A percentile compares a stretch with the other conserved stretches of the same genome.
Evolutionary conservation across 352 stramenopile species (phyloP).

Genomic region (Phytophthora lateralis): DNA sequence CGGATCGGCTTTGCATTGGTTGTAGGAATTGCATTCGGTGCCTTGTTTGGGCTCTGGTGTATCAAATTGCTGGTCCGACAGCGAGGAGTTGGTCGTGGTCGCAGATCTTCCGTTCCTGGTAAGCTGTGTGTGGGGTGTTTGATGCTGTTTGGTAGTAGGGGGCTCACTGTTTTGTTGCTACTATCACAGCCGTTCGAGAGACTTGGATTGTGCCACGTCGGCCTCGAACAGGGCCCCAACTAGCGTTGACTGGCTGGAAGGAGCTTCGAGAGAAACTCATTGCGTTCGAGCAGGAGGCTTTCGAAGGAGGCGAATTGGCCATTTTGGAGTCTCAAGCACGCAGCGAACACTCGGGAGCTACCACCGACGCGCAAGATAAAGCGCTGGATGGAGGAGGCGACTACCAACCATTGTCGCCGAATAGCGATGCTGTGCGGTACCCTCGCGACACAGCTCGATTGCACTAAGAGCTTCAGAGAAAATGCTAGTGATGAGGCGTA

Average conservation of each 20-base stretch:
- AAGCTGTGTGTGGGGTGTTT: slow-evolving; percentile 1
- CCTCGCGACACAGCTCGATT: slow-evolving; percentile 4
- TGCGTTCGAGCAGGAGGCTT: slow-evolving; percentile 28
- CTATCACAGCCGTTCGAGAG: slow-evolving; percentile 15
- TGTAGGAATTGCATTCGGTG: slow-evolving; percentile 20
- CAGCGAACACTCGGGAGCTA: slow-evolving; percentile 4
- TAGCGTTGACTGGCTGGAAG: slow-evolving; percentile 54
- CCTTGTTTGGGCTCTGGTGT: slow-evolving; percentile 23
- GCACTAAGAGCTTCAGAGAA: slow-evolving; percentile 4
- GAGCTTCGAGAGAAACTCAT: slow-evolving; percentile 61
- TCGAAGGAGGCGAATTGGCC: slow-evolving; percentile 5
- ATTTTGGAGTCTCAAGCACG: neutral
- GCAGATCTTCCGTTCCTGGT: slow-evolving; percentile 17
- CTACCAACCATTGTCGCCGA: slow-evolving; percentile 38
- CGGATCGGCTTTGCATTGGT: slow-evolving; percentile 29
- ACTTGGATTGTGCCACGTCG: slow-evolving; percentile 22
- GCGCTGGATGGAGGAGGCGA: slow-evolving; percentile 44
- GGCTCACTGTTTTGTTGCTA: neutral
- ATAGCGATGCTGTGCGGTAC: slow-evolving; percentile 7
- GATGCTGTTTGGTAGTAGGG: neutral
- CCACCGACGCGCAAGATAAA: slow-evolving; percentile 8
- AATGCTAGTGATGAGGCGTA: no score
- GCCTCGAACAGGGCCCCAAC: slow-evolving; percentile 27
- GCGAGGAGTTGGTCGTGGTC: slow-evolving; percentile 9
- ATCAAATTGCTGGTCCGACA: slow-evolving; percentile 25